Conservation (phyloP, 2,329 filamentous ascomycete species). For the Fusarium phyllophilum region DNA sequence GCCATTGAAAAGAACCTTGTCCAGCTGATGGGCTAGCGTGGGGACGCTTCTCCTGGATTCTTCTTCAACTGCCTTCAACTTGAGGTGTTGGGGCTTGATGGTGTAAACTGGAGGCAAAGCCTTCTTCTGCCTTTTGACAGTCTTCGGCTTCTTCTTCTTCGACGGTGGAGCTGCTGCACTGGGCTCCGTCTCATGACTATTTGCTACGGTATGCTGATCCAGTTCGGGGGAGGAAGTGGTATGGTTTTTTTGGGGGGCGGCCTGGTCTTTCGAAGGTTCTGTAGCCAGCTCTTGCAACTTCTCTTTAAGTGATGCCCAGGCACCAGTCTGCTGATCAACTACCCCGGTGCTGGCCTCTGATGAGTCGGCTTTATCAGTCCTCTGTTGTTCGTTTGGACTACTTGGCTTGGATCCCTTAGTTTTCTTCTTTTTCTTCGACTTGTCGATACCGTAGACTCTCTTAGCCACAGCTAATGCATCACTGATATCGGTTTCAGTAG, state of each 20-base stretch:
- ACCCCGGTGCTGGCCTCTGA: neutral
- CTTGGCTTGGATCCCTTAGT: neutral
- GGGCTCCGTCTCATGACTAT: neutral
- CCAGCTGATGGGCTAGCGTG: conserved; percentile 76
- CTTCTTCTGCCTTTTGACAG: neutral
- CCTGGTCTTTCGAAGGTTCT: neutral
- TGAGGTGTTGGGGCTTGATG: conserved; percentile 41
- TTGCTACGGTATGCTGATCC: neutral
- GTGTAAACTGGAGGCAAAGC: conserved; percentile 42
- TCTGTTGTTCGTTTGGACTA: neutral
- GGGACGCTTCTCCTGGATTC: conserved; percentile 59
- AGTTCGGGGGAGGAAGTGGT: neutral
- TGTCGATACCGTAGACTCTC: conserved; percentile 39
- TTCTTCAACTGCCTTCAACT: conserved; percentile 47
- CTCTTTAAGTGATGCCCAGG: conserved; percentile 46
- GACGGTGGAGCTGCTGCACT: neutral
- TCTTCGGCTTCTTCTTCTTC: neutral
- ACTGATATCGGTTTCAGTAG: conserved; percentile 25
- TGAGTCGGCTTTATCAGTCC: neutral
- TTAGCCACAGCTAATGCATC: conserved; percentile 39
- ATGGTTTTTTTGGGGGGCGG: neutral
- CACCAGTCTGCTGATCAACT: conserved; percentile 11
- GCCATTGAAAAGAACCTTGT: conserved; percentile 93
- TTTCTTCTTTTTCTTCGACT: conserved; percentile 1
- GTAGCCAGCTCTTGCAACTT: conserved; percentile 32